Conservation (phyloP, 2,329 filamentous ascomycete genomes). For the Scopulariopsis brevicaulis region DNA sequence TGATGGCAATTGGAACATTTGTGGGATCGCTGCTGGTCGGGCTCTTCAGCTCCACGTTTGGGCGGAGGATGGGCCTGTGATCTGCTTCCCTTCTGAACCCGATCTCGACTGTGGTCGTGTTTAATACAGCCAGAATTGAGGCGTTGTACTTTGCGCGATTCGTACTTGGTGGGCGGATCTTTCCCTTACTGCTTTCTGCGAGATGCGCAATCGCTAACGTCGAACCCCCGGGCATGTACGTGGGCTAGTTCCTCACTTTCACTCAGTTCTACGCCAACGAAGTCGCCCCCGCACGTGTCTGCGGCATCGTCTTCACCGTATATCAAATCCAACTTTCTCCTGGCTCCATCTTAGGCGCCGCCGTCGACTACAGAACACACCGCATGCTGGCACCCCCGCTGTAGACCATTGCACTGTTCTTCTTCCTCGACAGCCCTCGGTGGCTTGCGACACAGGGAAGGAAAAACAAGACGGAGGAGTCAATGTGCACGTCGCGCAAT, state of each 20-base stretch:
- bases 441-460: conserved; percentile 25
- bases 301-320: conserved; percentile 20
- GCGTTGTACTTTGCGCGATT: conserved; percentile 18
- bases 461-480: conserved; percentile 15
- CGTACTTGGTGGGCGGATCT: conserved; percentile 13
- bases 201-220: too few relatives aligned
- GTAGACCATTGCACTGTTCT: conserved; percentile 17
- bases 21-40: conserved; percentile 18
- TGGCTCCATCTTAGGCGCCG: conserved; percentile 20
- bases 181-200: background rate
- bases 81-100: conserved; percentile 15
- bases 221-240: conserved; percentile 16
- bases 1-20: conserved; percentile 22
- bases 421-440: conserved; percentile 24
- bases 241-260: conserved; percentile 23
- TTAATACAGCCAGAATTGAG: conserved; percentile 16
- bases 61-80: conserved; percentile 16
- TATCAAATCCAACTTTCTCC: conserved; percentile 19
- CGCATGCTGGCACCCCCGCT: conserved; percentile 16
- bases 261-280: conserved; percentile 24
- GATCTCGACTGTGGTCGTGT: conserved; percentile 16
- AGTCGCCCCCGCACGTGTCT: conserved; percentile 20
- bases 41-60: conserved; percentile 15
- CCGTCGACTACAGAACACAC: conserved; percentile 18
- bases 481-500: conserved; percentile 12